Evolutionary conservation across 2,329 filamentous ascomycete genomes (phyloP).

Genomic region (Colletotrichum somersetense): DNA sequence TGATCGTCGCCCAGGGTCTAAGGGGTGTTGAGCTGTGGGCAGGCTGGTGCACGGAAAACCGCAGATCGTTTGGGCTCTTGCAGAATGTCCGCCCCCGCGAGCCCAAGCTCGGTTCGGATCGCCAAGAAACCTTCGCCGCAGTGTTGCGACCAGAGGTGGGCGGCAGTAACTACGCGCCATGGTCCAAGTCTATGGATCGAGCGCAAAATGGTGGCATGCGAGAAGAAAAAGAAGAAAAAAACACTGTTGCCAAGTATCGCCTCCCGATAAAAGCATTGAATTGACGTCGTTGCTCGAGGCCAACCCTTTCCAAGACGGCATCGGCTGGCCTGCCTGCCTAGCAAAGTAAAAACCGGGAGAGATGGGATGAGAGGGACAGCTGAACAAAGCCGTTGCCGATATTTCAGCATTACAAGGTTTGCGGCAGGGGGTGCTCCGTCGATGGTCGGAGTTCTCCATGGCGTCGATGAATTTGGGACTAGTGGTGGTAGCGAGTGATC

Average conservation of each 20-base stretch:
- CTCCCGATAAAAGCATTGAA: neutral
- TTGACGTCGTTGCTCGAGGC: neutral
- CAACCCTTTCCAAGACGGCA: slow-evolving; percentile 18
- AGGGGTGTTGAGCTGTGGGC: slow-evolving; percentile 28
- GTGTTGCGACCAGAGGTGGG: slow-evolving; percentile 26
- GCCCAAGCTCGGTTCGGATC: slow-evolving; percentile 33
- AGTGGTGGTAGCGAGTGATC: neutral
- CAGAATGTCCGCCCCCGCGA: slow-evolving; percentile 38
- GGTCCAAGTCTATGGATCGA: neutral
- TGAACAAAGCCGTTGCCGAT: neutral
- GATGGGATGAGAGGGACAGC: neutral
- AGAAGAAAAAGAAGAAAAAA: neutral
- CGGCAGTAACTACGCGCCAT: neutral
- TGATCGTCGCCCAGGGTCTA: slow-evolving; percentile 37
- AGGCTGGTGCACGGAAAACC: slow-evolving; percentile 18
- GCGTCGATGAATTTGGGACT: neutral
- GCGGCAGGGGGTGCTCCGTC: neutral
- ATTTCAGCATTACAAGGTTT: neutral
- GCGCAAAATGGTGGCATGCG: neutral
- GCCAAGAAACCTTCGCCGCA: slow-evolving; percentile 25
- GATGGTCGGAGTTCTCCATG: neutral
- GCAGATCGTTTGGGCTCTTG: slow-evolving; percentile 37
- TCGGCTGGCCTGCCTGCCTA: slow-evolving; percentile 31
- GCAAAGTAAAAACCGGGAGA: slow-evolving; percentile 3
- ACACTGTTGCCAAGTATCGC: neutral